phyloP scores from a whole-genome alignment of 345 rosid species.

The Syzygium jambos region DNA sequence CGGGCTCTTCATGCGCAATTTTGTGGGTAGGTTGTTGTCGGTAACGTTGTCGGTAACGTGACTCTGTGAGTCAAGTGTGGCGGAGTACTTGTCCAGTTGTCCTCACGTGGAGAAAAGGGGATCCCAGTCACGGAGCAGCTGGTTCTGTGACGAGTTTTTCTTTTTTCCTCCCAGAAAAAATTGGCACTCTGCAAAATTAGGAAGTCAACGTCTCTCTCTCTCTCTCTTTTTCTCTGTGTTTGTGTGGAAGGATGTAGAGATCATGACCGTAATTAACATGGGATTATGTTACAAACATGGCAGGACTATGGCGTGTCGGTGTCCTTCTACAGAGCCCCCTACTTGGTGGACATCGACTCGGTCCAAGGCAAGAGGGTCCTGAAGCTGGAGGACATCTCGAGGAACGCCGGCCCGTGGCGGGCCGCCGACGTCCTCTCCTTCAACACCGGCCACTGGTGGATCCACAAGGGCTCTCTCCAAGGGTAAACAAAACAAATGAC shows the following conservation, averaged over 20 bases:
- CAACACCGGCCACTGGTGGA: conserved; percentile 99
- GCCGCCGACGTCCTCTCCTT: conserved; percentile 67
- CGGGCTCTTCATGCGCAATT: not conserved
- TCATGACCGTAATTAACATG: not conserved
- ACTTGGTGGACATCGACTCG: conserved; percentile 71
- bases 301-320: conserved; percentile 65
- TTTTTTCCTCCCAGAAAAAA: not conserved
- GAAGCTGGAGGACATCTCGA: conserved; percentile 55
- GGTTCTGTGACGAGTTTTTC: not conserved
- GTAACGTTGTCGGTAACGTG: not conserved
- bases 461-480: conserved; percentile 60
- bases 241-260: not conserved
- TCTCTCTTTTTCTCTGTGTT: not conserved
- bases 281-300: not conserved
- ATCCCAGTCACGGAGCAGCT: not conserved
- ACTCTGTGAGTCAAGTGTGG: not conserved
- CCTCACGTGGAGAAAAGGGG: not conserved
- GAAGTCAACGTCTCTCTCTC: not conserved
- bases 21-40: not conserved
- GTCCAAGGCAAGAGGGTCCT: conserved; percentile 66
- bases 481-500: conserved; percentile 27
- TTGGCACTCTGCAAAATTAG: not conserved
- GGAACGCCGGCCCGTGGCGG: conserved; percentile 57
- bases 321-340: conserved; percentile 65
- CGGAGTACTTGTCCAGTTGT: not conserved